These are phyloP conservation scores for Pseudopyrenochaeta lycopersici DNA, from an alignment of 2,329 filamentous ascomycete species.

Conservation along the genomic window DNA sequence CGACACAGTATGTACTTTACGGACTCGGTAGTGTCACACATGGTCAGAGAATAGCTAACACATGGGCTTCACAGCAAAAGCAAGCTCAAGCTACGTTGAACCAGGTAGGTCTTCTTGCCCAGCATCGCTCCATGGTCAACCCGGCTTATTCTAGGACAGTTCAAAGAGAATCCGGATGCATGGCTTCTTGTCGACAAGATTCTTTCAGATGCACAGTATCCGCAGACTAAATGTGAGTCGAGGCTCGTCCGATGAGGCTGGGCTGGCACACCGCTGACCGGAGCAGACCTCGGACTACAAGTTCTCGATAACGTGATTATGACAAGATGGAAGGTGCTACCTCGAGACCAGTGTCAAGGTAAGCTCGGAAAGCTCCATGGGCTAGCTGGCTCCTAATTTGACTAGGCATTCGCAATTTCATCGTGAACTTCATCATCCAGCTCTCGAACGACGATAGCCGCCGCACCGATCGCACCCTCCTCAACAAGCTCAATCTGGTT, in stretches of 20 bases:
- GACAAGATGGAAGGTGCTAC: constrained; percentile 98
- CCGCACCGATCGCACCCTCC: constrained; percentile 82
- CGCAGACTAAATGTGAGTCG: constrained; percentile 90
- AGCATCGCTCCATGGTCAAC: not conserved
- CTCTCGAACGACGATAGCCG: constrained; percentile 89
- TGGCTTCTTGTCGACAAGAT: constrained; percentile 99
- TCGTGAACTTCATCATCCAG: constrained; percentile 98
- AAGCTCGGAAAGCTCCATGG: constrained; percentile 33
- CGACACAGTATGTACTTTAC: constrained; percentile 73
- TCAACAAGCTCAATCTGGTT: constrained; percentile 98
- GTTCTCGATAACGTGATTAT: constrained; percentile 98
- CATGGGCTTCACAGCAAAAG: constrained; percentile 76
- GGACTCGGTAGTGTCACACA: not conserved
- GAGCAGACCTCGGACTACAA: constrained; percentile 86
- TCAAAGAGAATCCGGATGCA: constrained; percentile 98
- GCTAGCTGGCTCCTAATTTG: constrained; percentile 11
- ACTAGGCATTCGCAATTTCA: constrained; percentile 95
- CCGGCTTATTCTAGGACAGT: constrained; percentile 64
- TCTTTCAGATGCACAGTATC: constrained; percentile 88
- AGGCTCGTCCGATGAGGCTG: constrained; percentile 19
- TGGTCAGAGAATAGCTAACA: constrained; percentile 51
- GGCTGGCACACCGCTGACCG: constrained; percentile 42
- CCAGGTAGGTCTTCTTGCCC: constrained; percentile 69
- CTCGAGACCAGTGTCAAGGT: constrained; percentile 95
- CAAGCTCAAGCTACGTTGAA: constrained; percentile 91